Evolutionary conservation across 169 alveolate species (phyloP), one percentile per base, ranked within the genome.

Genomic region (Plasmodium gonderi): DNA sequence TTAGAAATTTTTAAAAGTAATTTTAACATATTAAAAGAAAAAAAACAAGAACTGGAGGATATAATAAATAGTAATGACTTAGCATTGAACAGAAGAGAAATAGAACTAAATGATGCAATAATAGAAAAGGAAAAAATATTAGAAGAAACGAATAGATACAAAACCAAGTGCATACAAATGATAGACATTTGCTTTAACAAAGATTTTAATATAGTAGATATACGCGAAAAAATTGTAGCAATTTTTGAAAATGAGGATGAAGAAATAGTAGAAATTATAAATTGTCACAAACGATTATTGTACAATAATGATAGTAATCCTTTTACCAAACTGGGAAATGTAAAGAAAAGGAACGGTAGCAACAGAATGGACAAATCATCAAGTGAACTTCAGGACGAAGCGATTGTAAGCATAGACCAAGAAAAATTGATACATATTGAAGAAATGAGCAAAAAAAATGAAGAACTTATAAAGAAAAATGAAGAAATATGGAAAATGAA

Each of bases 371-470:
- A 42, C 20, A 47, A 75, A 45, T 36, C 68, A 3, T n/a, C 14
- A 2, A 23, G n/a, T n/a, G n/a, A 54, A 47, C 29, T 75, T 17
- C 79, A 75, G 23, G 87, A 75, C 3, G 92, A 85, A 33, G 38
- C 23, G 33, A 23, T 40, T 3, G 17, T 26, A 36, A 75, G 14
- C 29, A 20, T 76, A 23, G 89, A 85, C 2, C 79, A 75, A 36
- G 92, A 85, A 20, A 85, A 75, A 54, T 31, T 85, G n/a, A 42
- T 60, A 40, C 92, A 85, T 31, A 75, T 85, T 5, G 92, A 85
- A 85, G 92, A 85, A 75, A 85, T 85, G 87, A 85, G 92, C 67
- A 85, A 85, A 75, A 85, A 85, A 42, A 85, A 85, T 40, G 92
- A 85, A 51, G 92, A 85, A 42, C 67, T 85, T 12, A 85, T 85